Conservation (phyloP, 352 stramenopile species). For the Blastocystis sp. region DNA sequence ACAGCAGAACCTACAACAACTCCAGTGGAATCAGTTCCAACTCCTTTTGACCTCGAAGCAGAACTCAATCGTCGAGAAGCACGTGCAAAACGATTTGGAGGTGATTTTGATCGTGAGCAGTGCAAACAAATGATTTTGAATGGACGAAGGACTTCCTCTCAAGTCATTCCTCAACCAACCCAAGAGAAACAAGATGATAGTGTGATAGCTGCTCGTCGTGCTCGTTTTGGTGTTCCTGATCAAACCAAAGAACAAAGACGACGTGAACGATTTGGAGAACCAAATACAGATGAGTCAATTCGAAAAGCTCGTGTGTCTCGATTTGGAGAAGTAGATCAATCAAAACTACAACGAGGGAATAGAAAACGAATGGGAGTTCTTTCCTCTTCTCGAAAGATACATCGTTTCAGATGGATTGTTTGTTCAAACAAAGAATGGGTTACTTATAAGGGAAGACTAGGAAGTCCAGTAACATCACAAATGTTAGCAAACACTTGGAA, state of each 20-base stretch:
- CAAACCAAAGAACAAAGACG: not conserved
- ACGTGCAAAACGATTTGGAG: constrained; percentile 6
- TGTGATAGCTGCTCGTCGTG: not conserved
- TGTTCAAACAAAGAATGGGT: not conserved
- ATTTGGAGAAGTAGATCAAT: not conserved
- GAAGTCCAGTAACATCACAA: not conserved
- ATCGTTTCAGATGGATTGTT: not conserved
- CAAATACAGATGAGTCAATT: not conserved
- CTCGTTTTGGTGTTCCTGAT: not conserved
- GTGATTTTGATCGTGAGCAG: constrained; percentile 1
- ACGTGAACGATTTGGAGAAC: not conserved
- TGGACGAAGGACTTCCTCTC: not conserved
- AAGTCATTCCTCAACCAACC: not conserved
- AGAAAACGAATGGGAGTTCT: not conserved
- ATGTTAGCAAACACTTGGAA: not conserved
- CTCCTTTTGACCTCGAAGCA: constrained; percentile 3
- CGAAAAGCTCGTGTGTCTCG: not conserved
- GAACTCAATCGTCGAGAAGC: constrained; percentile 17
- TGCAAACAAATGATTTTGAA: not conserved
- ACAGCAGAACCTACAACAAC: not conserved
- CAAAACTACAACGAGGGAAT: not conserved
- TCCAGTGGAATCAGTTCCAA: not conserved
- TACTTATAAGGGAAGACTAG: not conserved
- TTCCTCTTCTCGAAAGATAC: not conserved
- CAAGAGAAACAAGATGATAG: too few relatives aligned